phyloP scores from a whole-genome alignment of 2,329 filamentous ascomycete species.

The Drechslerella coelobrocha region DNA sequence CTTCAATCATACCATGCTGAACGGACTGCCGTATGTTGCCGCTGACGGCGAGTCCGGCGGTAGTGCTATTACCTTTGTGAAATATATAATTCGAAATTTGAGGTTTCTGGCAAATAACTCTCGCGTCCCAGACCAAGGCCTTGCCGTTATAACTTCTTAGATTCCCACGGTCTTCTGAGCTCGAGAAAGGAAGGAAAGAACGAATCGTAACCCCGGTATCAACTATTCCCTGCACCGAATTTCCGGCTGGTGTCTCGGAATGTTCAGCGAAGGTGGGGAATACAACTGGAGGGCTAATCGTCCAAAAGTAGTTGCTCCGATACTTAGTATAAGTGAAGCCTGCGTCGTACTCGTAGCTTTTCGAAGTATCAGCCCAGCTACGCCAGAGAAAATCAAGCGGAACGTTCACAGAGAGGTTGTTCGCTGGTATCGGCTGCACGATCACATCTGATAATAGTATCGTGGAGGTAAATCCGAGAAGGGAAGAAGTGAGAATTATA shows the following conservation, averaged over 20 bases:
- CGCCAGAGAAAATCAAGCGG: conserved; percentile 12
- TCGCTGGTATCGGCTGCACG: conserved; percentile 17
- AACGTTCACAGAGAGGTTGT: background rate
- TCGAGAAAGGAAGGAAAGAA: conserved; percentile 19
- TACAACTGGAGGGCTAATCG: background rate
- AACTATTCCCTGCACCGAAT: background rate
- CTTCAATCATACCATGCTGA: background rate
- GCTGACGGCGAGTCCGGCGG: background rate
- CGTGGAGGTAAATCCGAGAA: conserved; percentile 20
- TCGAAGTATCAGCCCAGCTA: no score
- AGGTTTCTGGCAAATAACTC: conserved; percentile 30
- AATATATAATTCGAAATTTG: conserved; percentile 10
- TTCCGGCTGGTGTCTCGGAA: background rate
- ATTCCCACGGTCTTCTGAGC: conserved; percentile 13
- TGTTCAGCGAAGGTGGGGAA: conserved; percentile 24
- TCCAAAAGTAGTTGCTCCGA: conserved; percentile 9
- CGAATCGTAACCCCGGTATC: conserved; percentile 22
- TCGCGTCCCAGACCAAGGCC: conserved; percentile 20
- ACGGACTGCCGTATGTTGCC: conserved; percentile 6
- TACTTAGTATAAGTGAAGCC: background rate
- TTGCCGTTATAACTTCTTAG: conserved; percentile 13
- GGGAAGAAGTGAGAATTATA: conserved; percentile 7
- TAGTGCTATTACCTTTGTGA: no score
- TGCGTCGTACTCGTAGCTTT: background rate
- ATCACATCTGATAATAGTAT: conserved; percentile 18